Percentiles rank a stretch among this genome's conserved stretches.
These are phyloP conservation scores for Metarhizium anisopliae DNA, from an alignment of 2,329 filamentous ascomycete species.

Conservation along the genomic window DNA sequence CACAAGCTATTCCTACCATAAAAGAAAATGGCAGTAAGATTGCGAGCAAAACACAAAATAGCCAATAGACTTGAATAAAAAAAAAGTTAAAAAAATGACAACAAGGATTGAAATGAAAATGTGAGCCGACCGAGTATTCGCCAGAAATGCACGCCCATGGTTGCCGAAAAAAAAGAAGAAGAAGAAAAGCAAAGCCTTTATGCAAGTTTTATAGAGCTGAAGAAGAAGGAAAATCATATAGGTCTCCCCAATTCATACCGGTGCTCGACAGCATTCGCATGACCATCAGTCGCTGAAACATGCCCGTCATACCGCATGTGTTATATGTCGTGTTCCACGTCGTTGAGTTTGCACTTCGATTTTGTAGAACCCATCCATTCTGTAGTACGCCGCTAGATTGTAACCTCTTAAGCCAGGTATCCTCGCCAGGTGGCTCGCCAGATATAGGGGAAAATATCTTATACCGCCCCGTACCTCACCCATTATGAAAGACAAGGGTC, in stretches of 20 bases:
- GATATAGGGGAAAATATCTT: not conserved
- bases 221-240: not conserved
- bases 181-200: not conserved
- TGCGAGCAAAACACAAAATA: not conserved
- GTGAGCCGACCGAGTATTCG: not conserved
- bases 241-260: not conserved
- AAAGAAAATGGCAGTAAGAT: not conserved
- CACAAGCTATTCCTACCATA: constrained; percentile 4
- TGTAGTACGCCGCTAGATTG: not conserved
- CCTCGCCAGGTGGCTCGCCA: not conserved
- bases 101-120: not conserved
- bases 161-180: not conserved
- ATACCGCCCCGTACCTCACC: not conserved
- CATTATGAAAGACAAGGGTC: not conserved
- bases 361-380: not conserved
- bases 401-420: not conserved
- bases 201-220: not conserved
- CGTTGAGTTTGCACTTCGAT: not conserved
- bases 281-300: not conserved
- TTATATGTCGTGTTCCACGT: not conserved
- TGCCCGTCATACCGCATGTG: not conserved
- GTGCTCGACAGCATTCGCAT: not conserved
- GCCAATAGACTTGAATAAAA: not conserved
- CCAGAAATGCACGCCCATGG: not conserved
- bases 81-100: not conserved